Base-by-base conservation (phyloP, 164 flowering plant species). In the Magnolia sinica region DNA sequence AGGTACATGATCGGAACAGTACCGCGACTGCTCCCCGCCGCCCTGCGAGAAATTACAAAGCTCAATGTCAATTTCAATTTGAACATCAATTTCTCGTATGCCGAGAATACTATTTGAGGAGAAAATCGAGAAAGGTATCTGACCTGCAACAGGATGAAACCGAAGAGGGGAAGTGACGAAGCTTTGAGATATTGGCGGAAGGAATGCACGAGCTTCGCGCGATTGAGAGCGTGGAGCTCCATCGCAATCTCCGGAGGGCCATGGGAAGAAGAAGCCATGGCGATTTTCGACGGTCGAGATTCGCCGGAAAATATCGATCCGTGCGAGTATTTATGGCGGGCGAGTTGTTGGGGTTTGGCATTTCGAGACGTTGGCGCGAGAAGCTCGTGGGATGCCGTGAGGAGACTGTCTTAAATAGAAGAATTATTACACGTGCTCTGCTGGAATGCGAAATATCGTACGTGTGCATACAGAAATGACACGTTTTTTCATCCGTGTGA, bases 71-170 rank as follows among this genome's bases (percentile, higher is more conserved):
- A 19, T 6, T 71, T 18, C n/a, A 61, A 63, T 14, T 8, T 18
- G 22, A 51, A 19, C 7, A 50, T 18, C n/a, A 61, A 63, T 14
- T 8, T 37, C 59, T 50, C 13, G 51, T 11, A 52, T 22, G 58
- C 20, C 6, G 13, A 45, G 9, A 16, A 13, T 49, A 0, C 51
- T 3, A n/a, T 72, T 55, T 22, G 18, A 50, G 27, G 23, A 20
- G 68, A 37, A 37, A 59, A 72, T 14, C 13, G 45, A 37, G 7
- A 37, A 37, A 0, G 68, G 3, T 23, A 45, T 37, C 45, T 7
- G 73, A 91, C 97, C 87, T 95, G 98, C 6, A 95, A 93, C 52
- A 95, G 70, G 77, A 91, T 90, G 81, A 95, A 86, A 14, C 98
- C 98, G 2, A 85, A 87, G 73, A 89, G 88, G 9, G 95, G 93